Percentiles rank a stretch among this genome's conserved stretches.
Evolutionary conservation across 257 asterid genomes (phyloP).

Genomic region (Rubia yunnanensis): DNA sequence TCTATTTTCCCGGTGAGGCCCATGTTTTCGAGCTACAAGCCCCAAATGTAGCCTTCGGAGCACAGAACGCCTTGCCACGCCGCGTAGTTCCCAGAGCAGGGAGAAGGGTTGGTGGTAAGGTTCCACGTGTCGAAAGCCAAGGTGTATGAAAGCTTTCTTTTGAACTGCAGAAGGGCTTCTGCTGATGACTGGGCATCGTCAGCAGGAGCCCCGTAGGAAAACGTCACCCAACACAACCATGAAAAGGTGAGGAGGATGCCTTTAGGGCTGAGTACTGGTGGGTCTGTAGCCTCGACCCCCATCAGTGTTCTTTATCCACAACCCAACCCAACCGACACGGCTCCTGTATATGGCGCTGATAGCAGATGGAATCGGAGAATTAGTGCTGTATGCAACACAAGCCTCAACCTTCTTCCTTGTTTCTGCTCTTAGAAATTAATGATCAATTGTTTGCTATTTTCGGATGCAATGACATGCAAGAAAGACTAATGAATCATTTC

Average conservation of each 20-base stretch:
- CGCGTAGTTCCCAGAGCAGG: slow-evolving; percentile 41
- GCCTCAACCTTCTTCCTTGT: neutral
- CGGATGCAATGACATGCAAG: neutral
- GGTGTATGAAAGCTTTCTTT: slow-evolving; percentile 34
- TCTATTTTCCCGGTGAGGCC: slow-evolving; percentile 62
- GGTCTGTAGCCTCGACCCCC: slow-evolving; percentile 53
- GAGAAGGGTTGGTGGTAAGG: slow-evolving; percentile 42
- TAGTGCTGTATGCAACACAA: too few species aligned
- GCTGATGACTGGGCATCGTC: slow-evolving; percentile 9
- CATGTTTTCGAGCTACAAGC: slow-evolving; percentile 70
- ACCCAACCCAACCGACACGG: too few species aligned
- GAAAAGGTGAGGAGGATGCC: neutral
- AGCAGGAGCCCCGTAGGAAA: slow-evolving; percentile 16
- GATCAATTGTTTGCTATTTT: neutral
- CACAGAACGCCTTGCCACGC: slow-evolving; percentile 79
- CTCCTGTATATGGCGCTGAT: too few species aligned
- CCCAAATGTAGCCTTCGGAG: slow-evolving; percentile 59
- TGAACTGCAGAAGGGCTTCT: slow-evolving; percentile 46
- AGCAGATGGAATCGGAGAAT: too few species aligned
- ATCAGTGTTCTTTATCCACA: too few species aligned
- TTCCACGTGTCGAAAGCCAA: slow-evolving; percentile 52
- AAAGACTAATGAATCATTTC: too few species aligned
- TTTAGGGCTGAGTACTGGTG: slow-evolving; percentile 6
- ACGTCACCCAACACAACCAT: slow-evolving; percentile 3
- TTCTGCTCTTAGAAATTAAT: neutral